Evolutionary conservation across 352 stramenopile genomes (phyloP).

Genomic region (Phytophthora sojae): DNA sequence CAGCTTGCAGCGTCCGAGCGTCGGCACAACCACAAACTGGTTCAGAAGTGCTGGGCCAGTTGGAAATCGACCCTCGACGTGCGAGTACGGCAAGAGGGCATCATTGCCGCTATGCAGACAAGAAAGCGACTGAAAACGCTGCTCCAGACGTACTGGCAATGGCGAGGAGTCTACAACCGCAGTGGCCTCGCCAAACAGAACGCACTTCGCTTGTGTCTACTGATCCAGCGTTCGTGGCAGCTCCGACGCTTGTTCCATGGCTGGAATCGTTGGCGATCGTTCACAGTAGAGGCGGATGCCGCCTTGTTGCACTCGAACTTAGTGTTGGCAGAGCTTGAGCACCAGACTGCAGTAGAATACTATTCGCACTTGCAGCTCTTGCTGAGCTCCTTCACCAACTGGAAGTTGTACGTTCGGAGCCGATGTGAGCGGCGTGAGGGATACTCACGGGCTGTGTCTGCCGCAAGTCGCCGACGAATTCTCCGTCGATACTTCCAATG

Average conservation of each 20-base stretch:
- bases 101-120: neutral
- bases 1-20: neutral
- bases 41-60: slow-evolving; percentile 17
- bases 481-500: slow-evolving; percentile 15
- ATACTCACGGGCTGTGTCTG: neutral
- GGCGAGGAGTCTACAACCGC: slow-evolving; percentile 5
- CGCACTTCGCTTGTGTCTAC: slow-evolving; percentile 12
- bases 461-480: neutral
- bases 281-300: slow-evolving; percentile 3
- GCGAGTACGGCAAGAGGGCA: slow-evolving; percentile 7
- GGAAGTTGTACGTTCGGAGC: slow-evolving; percentile 21
- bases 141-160: slow-evolving; percentile 24
- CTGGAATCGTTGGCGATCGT: slow-evolving; percentile 27
- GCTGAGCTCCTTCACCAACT: slow-evolving; percentile 26
- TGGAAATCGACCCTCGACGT: slow-evolving; percentile 16
- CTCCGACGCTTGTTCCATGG: slow-evolving; percentile 6
- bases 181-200: slow-evolving; percentile 8
- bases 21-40: slow-evolving; percentile 11
- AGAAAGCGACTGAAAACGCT: slow-evolving; percentile 5
- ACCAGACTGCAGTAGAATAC: neutral
- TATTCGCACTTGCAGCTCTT: slow-evolving; percentile 6
- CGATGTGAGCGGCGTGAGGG: slow-evolving; percentile 6
- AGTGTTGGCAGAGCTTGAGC: slow-evolving; percentile 16
- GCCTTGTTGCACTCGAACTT: slow-evolving; percentile 15
- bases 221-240: slow-evolving; percentile 13